A percentile compares a stretch with the other conserved stretches of the same genome.
phyloP scores from a whole-genome alignment of 495 filamentous ascomycete genomes.

The Aspergillus egyptiacus region DNA sequence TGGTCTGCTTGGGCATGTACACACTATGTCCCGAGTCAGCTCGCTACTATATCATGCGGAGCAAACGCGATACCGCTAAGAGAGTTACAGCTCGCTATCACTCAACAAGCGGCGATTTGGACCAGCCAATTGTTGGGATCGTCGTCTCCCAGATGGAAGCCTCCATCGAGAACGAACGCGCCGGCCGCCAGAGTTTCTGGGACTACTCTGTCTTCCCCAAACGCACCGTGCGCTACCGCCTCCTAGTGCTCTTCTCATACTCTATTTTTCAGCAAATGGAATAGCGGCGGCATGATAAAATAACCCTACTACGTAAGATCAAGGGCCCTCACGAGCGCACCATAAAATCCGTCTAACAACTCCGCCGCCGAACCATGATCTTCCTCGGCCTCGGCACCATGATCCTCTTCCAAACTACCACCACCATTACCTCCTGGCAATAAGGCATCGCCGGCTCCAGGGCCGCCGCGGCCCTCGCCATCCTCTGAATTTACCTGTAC shows the following conservation, averaged over 20 bases:
- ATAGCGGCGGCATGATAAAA: conserved; percentile 40
- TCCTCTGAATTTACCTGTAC: conserved; percentile 40
- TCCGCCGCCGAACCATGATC: conserved; percentile 33
- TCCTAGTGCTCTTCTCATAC: conserved; percentile 36
- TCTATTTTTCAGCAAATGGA: conserved; percentile 43
- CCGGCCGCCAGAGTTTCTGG: conserved; percentile 28
- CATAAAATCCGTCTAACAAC: too few relatives aligned
- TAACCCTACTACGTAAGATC: conserved; percentile 35
- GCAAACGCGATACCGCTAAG: conserved; percentile 30
- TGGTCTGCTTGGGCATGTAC: conserved; percentile 36
- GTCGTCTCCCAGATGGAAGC: conserved; percentile 38
- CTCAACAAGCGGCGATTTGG: conserved; percentile 31
- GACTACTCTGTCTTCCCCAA: conserved; percentile 38
- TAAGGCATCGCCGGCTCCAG: conserved; percentile 20
- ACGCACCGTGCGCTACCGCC: conserved; percentile 28
- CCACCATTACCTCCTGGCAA: conserved; percentile 39
- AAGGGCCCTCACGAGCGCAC: too few relatives aligned
- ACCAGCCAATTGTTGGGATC: conserved; percentile 35
- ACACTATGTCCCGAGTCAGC: conserved; percentile 37
- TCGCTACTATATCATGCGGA: conserved; percentile 36
- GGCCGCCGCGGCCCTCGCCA: conserved; percentile 28
- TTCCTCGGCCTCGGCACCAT: conserved; percentile 32
- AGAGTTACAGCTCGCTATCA: conserved; percentile 34
- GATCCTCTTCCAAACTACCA: conserved; percentile 34
- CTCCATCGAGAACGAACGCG: conserved; percentile 27